A percentile compares a stretch with the other conserved stretches of the same genome.
phyloP scores from a whole-genome alignment of 805 yeast species.

The Tetrapisispora phaffii region DNA sequence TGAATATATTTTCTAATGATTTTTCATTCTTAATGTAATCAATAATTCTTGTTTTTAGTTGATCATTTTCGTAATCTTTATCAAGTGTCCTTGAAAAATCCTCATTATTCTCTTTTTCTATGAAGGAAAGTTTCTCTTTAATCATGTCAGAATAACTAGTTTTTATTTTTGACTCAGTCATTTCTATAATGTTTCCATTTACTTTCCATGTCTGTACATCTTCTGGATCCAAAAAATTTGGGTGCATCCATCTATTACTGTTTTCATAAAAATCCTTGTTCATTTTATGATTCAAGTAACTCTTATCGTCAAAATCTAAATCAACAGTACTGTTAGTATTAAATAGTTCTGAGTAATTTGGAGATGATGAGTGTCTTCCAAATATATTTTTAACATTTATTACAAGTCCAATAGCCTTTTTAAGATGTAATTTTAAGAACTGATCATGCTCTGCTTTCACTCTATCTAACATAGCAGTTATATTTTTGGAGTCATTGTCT shows the following conservation, averaged over 20 bases:
- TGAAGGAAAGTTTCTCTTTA: not conserved
- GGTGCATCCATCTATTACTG: constrained; percentile 11
- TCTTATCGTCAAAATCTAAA: constrained; percentile 37
- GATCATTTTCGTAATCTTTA: not conserved
- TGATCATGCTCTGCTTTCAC: constrained; percentile 11
- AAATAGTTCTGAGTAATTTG: constrained; percentile 17
- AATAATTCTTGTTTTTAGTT: not conserved
- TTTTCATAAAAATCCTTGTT: constrained; percentile 16
- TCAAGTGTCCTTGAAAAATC: not conserved
- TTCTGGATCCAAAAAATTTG: constrained; percentile 22
- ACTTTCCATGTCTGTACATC: constrained; percentile 29
- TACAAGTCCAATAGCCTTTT: constrained; percentile 31
- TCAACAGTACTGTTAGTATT: constrained; percentile 30
- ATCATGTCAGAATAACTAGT: not conserved
- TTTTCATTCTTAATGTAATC: not conserved
- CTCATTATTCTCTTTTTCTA: not conserved
- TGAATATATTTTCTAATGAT: no score
- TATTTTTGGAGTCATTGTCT: constrained; percentile 6
- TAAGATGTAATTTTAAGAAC: constrained; percentile 11
- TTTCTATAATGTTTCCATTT: constrained; percentile 17
- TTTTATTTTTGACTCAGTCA: constrained; percentile 6
- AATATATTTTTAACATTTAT: constrained; percentile 31
- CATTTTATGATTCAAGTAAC: constrained; percentile 15
- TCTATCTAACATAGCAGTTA: constrained; percentile 9
- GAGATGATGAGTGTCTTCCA: constrained; percentile 22